Conservation (phyloP, 495 filamentous ascomycete genomes). For the Tuber brumale region DNA sequence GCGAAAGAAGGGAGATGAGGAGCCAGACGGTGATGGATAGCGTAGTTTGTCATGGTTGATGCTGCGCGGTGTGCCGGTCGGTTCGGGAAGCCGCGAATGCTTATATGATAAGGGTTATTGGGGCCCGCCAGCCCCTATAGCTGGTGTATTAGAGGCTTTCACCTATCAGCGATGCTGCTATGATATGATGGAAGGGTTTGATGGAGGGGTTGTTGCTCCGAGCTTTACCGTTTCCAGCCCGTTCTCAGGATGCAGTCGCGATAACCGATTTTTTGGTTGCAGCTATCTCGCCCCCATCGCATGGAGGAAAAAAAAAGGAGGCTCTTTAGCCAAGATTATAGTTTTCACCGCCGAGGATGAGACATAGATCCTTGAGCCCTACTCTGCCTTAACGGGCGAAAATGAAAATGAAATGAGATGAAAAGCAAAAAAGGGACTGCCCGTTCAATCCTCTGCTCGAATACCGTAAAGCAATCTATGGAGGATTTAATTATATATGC, state of each 20-base stretch:
- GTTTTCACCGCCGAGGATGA: background rate
- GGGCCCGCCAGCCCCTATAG: background rate
- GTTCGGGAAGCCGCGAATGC: background rate
- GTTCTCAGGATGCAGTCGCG: background rate
- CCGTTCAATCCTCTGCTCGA: background rate
- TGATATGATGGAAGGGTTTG: background rate
- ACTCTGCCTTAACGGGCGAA: background rate
- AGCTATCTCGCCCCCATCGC: background rate
- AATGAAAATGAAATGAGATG: background rate
- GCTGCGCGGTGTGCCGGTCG: background rate
- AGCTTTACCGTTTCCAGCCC: too few relatives aligned
- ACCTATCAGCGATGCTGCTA: background rate
- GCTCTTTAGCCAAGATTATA: background rate
- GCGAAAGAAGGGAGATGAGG: background rate
- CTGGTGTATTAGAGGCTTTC: background rate
- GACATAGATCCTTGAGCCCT: background rate
- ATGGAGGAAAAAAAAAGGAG: background rate
- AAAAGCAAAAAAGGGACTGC: background rate
- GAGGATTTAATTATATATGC: background rate
- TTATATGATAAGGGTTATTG: background rate
- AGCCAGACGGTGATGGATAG: background rate
- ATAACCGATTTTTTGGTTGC: background rate
- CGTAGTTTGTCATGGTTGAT: background rate
- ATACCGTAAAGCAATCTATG: background rate
- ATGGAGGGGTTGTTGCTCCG: too few relatives aligned